phyloP scores from a whole-genome alignment of 2,329 filamentous ascomycete genomes.

The Pyrenochaeta sp. region DNA sequence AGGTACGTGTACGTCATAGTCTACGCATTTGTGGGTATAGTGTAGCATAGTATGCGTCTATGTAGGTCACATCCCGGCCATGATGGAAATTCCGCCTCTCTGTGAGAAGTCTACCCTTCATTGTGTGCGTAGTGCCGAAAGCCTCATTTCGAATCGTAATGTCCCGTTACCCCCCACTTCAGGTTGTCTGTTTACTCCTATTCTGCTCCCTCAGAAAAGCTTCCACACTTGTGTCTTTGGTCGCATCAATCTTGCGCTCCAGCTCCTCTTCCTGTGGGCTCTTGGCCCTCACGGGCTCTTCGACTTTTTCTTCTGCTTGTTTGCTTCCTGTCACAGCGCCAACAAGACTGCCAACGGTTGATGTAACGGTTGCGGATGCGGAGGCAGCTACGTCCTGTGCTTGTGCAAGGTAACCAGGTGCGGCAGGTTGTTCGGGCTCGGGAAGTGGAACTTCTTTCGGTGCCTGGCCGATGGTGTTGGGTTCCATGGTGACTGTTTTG shows the following conservation, averaged over 20 bases:
- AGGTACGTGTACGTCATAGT: too few species aligned
- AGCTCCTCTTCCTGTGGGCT: conserved; percentile 40
- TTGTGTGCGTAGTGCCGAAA: too few species aligned
- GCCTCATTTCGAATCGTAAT: too few species aligned
- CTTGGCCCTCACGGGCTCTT: conserved; percentile 28
- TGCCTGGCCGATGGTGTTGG: conserved; percentile 58
- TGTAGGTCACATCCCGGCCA: too few species aligned
- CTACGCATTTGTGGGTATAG: too few species aligned
- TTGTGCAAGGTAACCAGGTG: conserved; percentile 53
- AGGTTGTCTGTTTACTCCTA: conserved; percentile 4
- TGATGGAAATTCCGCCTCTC: too few species aligned
- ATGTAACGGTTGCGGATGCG: conserved; percentile 36
- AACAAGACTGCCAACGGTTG: conserved; percentile 42
- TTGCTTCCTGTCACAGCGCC: conserved; percentile 31
- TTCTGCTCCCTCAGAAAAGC: conserved; percentile 42
- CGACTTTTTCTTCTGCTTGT: conserved; percentile 28
- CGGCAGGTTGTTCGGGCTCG: conserved; percentile 40
- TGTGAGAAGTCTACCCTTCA: too few species aligned
- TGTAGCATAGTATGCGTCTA: too few species aligned
- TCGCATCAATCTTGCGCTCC: conserved; percentile 41
- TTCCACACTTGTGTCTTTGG: conserved; percentile 39
- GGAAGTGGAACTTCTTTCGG: conserved; percentile 56
- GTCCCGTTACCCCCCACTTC: neutral
- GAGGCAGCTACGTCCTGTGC: conserved; percentile 51
- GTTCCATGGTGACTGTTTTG: conserved; percentile 57